Conservation (phyloP, 257 asterid genomes). For the Solanum sejunctum region DNA sequence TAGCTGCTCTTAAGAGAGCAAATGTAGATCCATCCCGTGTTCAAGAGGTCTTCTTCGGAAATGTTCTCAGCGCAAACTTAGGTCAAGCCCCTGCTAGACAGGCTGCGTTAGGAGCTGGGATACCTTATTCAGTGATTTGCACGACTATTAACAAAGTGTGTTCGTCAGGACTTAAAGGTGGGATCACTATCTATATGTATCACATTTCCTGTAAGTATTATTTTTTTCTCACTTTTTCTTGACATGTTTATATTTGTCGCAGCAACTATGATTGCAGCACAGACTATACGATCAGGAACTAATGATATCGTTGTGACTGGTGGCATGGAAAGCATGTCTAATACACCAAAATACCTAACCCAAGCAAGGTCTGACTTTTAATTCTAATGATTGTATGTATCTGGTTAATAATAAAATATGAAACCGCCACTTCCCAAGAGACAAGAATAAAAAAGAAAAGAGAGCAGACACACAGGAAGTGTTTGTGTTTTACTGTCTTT, state of each 20-base stretch:
- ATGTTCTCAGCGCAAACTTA: slow-evolving; percentile 91
- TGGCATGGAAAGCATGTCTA: slow-evolving; percentile 99
- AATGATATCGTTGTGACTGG: slow-evolving; percentile 86
- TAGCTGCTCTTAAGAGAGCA: slow-evolving; percentile 89
- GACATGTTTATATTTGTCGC: slow-evolving; percentile 2
- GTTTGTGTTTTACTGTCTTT: not conserved
- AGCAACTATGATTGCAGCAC: slow-evolving; percentile 93
- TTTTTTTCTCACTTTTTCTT: not conserved
- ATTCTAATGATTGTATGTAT: not conserved
- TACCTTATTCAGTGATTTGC: slow-evolving; percentile 82
- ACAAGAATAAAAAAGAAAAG: not conserved
- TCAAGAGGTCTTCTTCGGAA: slow-evolving; percentile 92
- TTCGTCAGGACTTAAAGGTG: slow-evolving; percentile 95
- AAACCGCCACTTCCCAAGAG: not conserved
- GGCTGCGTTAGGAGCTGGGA: slow-evolving; percentile 91
- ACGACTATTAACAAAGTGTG: slow-evolving; percentile 92
- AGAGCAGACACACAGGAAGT: not conserved
- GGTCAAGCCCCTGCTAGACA: slow-evolving; percentile 99
- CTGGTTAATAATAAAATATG: not conserved
- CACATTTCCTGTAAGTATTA: not conserved
- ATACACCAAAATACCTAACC: slow-evolving; percentile 73
- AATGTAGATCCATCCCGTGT: slow-evolving; percentile 69
- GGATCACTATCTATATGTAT: not conserved
- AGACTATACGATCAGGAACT: slow-evolving; percentile 53
- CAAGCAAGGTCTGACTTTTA: slow-evolving; percentile 49